phyloP scores from a whole-genome alignment of 2,329 filamentous ascomycete species.

The Geosmithia morbida region DNA sequence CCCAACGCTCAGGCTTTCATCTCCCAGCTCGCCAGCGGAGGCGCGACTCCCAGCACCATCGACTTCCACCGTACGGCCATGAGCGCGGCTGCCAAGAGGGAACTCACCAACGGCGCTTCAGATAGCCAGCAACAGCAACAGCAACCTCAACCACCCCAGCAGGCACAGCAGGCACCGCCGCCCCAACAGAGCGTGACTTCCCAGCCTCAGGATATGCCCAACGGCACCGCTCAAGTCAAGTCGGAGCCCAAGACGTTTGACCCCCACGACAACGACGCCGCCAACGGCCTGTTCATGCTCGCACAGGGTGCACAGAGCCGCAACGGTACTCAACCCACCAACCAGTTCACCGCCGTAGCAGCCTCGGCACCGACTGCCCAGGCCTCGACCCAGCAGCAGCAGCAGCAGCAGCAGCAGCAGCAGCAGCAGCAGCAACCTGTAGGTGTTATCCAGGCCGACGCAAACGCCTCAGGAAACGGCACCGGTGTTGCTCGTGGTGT shows the following conservation, averaged over 20 bases:
- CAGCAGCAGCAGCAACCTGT: too few relatives aligned
- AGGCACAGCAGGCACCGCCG: slow-evolving; percentile 9
- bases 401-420: not conserved
- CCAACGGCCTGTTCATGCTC: slow-evolving; percentile 85
- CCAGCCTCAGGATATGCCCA: slow-evolving; percentile 37
- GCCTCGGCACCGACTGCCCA: slow-evolving; percentile 33
- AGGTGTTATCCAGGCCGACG: slow-evolving; percentile 10
- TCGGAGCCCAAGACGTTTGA: slow-evolving; percentile 51
- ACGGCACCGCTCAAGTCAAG: slow-evolving; percentile 25
- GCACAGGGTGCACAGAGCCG: slow-evolving; percentile 57
- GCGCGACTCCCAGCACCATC: slow-evolving; percentile 75
- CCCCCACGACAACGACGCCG: slow-evolving; percentile 87
- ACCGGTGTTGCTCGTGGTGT: slow-evolving; percentile 33
- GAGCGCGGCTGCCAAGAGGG: slow-evolving; percentile 55
- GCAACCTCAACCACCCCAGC: slow-evolving; percentile 18
- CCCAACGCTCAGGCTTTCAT: slow-evolving; percentile 77
- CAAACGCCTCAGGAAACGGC: slow-evolving; percentile 29
- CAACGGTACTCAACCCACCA: slow-evolving; percentile 38
- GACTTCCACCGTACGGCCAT: slow-evolving; percentile 93
- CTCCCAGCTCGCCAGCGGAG: slow-evolving; percentile 63
- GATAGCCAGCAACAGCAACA: slow-evolving; percentile 12
- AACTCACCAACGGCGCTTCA: slow-evolving; percentile 23
- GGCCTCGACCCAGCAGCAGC: slow-evolving; percentile 3
- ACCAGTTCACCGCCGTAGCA: slow-evolving; percentile 33
- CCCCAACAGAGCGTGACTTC: slow-evolving; percentile 22